These are phyloP conservation scores for Corymbia calophylla DNA, from an alignment of 441 rosid genomes.

Conservation along the genomic window DNA sequence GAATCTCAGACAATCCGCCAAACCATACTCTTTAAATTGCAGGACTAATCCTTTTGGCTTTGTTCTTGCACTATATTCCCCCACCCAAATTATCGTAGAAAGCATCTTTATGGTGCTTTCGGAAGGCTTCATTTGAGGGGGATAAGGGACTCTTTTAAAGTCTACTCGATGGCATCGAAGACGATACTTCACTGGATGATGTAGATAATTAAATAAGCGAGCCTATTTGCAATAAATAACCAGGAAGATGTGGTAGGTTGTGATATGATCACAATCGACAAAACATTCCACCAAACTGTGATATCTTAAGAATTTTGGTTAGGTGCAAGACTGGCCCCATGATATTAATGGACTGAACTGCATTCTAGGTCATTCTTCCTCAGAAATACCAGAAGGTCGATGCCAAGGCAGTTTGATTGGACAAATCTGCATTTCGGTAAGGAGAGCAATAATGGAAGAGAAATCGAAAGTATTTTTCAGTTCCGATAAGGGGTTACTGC, in stretches of 20 bases:
- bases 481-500: neutral
- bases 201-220: neutral
- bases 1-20: neutral
- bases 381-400: neutral
- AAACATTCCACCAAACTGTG: neutral
- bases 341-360: neutral
- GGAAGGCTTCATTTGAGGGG: too few species aligned
- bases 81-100: neutral
- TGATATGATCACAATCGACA: neutral
- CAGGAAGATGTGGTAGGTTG: neutral
- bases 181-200: neutral
- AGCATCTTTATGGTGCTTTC: neutral
- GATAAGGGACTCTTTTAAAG: neutral
- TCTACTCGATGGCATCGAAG: neutral
- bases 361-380: neutral
- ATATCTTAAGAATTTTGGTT: neutral
- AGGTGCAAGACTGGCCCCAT: neutral
- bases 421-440: neutral
- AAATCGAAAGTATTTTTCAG: neutral
- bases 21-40: neutral
- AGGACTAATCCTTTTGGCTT: neutral
- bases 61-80: neutral
- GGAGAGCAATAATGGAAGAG: neutral
- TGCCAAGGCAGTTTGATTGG: neutral
- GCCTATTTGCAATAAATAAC: neutral